These are phyloP conservation scores for Euclidium syriacum DNA, from an alignment of 345 rosid genomes.

Conservation along the genomic window DNA sequence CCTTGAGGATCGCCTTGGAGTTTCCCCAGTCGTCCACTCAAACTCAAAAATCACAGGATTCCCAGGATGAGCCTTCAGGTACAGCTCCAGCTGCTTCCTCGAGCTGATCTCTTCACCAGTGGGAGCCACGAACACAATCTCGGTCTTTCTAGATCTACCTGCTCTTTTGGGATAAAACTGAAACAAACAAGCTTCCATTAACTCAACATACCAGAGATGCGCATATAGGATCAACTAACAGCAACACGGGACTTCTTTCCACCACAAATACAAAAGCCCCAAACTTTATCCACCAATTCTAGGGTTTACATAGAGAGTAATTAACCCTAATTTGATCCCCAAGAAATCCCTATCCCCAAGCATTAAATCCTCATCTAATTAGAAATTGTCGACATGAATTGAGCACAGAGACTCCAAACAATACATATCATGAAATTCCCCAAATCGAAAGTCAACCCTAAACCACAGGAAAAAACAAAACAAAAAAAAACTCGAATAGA, in stretches of 20 bases:
- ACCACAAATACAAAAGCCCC: conserved; percentile 10
- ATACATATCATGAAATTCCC: neutral
- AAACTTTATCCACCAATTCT: conserved; percentile 8
- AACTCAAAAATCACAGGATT: conserved; percentile 61
- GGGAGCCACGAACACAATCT: conserved; percentile 68
- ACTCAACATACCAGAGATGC: neutral
- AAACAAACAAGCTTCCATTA: neutral
- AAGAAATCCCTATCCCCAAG: neutral
- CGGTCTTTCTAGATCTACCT: conserved; percentile 67
- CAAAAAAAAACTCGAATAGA: neutral
- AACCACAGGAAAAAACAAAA: neutral
- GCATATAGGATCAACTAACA: neutral
- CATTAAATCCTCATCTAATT: neutral
- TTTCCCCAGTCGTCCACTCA: conserved; percentile 91
- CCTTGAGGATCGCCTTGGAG: conserved; percentile 84
- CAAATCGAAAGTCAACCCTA: conserved; percentile 3
- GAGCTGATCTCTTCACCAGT: conserved; percentile 67
- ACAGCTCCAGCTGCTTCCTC: conserved; percentile 69
- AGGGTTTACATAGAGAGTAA: conserved; percentile 7
- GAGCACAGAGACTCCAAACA: neutral
- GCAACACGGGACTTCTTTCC: neutral
- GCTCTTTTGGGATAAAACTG: conserved; percentile 63
- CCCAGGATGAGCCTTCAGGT: conserved; percentile 72
- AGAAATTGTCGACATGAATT: neutral
- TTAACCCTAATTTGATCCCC: conserved; percentile 13